These are phyloP conservation scores for Coemansia sp. DNA, from an alignment of 192 early-diverging fungal species.

Conservation along the genomic window DNA sequence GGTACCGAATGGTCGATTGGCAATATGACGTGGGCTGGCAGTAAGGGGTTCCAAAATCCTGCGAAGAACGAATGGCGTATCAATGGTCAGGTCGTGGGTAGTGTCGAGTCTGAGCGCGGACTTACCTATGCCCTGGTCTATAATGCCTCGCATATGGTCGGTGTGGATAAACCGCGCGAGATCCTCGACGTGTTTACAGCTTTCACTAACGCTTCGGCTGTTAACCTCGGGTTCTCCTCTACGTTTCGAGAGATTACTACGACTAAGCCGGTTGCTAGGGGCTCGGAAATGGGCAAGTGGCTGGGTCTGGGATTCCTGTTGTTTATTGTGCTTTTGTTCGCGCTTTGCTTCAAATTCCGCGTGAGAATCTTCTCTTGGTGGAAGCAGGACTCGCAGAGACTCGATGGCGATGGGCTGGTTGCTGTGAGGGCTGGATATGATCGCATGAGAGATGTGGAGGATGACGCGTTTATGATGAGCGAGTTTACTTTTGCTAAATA, in stretches of 20 bases:
- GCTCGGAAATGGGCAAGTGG: constrained; percentile 17
- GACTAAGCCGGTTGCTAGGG: background rate
- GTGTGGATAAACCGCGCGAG: constrained; percentile 63
- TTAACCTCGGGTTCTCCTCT: constrained; percentile 42
- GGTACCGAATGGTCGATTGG: constrained; percentile 63
- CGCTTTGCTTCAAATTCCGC: constrained; percentile 19
- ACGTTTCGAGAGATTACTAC: constrained; percentile 18
- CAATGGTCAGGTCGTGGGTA: constrained; percentile 46
- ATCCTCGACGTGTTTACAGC: constrained; percentile 61
- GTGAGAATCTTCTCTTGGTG: constrained; percentile 34
- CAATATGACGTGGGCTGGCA: constrained; percentile 62
- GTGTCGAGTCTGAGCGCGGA: constrained; percentile 55
- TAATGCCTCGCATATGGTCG: constrained; percentile 72
- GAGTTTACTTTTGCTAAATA: constrained; percentile 30
- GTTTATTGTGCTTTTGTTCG: constrained; percentile 11
- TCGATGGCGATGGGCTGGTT: constrained; percentile 10
- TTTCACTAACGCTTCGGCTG: constrained; percentile 46
- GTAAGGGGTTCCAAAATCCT: constrained; percentile 43
- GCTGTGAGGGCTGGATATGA: background rate
- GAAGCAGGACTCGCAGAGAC: constrained; percentile 11
- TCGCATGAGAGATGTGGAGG: background rate
- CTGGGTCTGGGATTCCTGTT: constrained; percentile 15
- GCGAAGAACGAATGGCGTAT: constrained; percentile 54
- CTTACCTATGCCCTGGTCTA: constrained; percentile 61
- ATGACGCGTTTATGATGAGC: constrained; percentile 49